A percentile compares a stretch with the other conserved stretches of the same genome.
phyloP scores from a whole-genome alignment of 23 red algal genomes.

The Gracilariopsis chorda region DNA sequence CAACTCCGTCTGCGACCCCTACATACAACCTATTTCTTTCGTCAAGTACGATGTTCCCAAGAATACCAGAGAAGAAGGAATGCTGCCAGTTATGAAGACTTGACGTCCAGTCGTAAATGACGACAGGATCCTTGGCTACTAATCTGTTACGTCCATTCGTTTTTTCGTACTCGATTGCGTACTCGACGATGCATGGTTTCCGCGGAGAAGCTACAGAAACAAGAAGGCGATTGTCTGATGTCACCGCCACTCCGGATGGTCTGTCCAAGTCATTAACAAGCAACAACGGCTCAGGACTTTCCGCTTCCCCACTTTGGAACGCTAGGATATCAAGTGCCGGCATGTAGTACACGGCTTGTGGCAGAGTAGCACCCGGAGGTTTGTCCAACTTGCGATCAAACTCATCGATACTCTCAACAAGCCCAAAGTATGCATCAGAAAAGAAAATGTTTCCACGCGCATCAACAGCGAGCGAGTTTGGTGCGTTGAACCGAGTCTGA shows the following conservation, averaged over 20 bases:
- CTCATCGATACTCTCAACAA: not conserved
- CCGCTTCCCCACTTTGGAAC: not conserved
- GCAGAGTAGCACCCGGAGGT: not conserved
- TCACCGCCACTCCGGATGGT: not conserved
- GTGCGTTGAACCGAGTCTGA: not conserved
- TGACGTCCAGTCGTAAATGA: not conserved
- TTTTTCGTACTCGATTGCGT: not conserved
- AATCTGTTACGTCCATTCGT: not conserved
- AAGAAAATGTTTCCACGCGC: not conserved
- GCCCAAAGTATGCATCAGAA: not conserved
- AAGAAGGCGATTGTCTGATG: not conserved
- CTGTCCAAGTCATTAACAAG: not conserved
- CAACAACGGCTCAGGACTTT: not conserved
- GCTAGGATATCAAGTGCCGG: not conserved
- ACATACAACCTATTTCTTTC: not conserved
- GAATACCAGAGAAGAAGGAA: not conserved
- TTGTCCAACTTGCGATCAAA: conserved; percentile 3
- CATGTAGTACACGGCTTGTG: not conserved
- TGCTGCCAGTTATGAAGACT: conserved; percentile 4
- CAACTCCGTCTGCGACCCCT: not conserved
- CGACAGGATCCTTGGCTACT: not conserved
- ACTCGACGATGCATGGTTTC: not conserved
- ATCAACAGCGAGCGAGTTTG: not conserved
- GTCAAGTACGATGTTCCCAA: not conserved
- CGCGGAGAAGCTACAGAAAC: not conserved